phyloP scores from a whole-genome alignment of 495 filamentous ascomycete genomes.

The Neurospora sp. region DNA sequence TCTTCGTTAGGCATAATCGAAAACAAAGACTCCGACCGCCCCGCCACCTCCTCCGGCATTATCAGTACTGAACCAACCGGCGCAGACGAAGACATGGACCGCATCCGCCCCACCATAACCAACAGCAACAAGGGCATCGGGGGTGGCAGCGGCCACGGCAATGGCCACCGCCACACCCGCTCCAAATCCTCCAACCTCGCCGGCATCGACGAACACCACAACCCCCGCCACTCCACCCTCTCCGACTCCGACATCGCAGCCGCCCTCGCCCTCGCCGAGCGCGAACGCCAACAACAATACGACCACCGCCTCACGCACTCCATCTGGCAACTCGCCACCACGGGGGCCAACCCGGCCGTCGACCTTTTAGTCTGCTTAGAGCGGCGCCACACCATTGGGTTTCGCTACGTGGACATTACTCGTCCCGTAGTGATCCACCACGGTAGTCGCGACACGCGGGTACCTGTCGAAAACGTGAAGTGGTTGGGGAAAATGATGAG shows the following conservation, averaged over 20 bases:
- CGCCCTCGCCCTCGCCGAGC: constrained; percentile 28
- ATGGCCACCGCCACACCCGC: constrained; percentile 15
- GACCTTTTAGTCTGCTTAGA: constrained; percentile 91
- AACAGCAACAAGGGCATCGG: constrained; percentile 11
- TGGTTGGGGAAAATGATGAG: constrained; percentile 95
- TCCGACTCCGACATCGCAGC: constrained; percentile 21
- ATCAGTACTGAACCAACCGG: constrained; percentile 1
- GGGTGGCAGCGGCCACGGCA: constrained; percentile 9
- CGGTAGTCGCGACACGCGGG: constrained; percentile 78
- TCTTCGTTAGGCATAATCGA: neutral
- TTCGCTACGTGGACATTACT: constrained; percentile 93
- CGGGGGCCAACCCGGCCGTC: constrained; percentile 84
- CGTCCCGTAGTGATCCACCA: constrained; percentile 88
- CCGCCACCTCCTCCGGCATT: neutral
- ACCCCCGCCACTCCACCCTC: constrained; percentile 19
- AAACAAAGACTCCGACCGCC: neutral
- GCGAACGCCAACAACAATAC: constrained; percentile 69
- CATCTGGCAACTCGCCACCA: constrained; percentile 92
- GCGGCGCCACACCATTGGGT: constrained; percentile 83
- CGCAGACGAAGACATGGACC: constrained; percentile 30
- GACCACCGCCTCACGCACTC: constrained; percentile 79
- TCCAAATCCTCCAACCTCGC: constrained; percentile 22
- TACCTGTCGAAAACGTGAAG: constrained; percentile 87
- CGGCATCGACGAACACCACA: constrained; percentile 15
- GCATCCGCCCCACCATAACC: constrained; percentile 21